Evolutionary conservation across 805 yeast genomes (phyloP), one percentile per base, ranked within the genome.

Genomic region (Helenozyma baotianmanensis): DNA sequence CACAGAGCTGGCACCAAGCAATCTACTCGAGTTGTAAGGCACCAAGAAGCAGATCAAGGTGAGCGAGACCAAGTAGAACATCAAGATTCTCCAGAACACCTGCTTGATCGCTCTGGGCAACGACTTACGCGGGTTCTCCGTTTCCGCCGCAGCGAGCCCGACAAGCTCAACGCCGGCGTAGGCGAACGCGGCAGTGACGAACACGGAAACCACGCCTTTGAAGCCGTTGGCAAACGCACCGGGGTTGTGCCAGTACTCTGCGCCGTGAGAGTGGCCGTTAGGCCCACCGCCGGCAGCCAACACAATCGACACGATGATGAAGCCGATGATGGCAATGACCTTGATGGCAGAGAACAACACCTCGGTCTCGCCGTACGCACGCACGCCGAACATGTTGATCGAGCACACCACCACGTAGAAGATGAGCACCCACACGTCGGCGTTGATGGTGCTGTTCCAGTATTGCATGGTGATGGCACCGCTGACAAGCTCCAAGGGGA

Each of bases 91-190:
- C 89, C 90, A 83, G 61, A 85, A 82, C 3, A 82, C 86, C 61
- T 84, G 89, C 58, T 82, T 83, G 38, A 81, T 76, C 26, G 90
- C 89, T 31, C 71, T 69, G 23, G 90, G 92, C 35, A 82, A 69
- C 2, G 82, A 60, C 35, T 65, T 67, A 46, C 81, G 65, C 28
- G 92, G 90, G 54, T 82, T 74, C 22, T 59, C 71, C 15, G 86
- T 69, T 56, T 84, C 94, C 7, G 89, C 89, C 21, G 89, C 83
- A 9, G 88, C 82, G 25, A 83, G 66, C 31, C 87, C 85, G 24
- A 75, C 74, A 45, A 83, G 64, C 58, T 83, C 92, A 12, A 85
- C 73, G 38, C 90, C 90, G 25, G 82, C 76, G 51, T 77, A 84
- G 9, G 86, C 72, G 54, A 82, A 84, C 0, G 89, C 86, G 11